Conservation (phyloP, 148 eudicot genomes). For the Amaranthus cruentus region DNA sequence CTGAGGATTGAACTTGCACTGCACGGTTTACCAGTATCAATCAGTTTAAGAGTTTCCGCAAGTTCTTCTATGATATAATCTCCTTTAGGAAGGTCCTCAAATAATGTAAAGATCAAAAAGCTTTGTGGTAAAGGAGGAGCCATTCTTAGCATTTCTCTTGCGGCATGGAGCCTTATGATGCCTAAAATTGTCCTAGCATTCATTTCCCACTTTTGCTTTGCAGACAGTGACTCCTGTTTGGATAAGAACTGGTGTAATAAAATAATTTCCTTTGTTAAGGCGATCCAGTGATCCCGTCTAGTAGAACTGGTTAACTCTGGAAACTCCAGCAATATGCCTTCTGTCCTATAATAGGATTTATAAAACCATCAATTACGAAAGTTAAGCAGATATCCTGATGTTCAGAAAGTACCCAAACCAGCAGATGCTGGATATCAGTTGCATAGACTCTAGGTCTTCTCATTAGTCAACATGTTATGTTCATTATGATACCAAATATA, state of each 20-base stretch:
- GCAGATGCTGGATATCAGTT: neutral
- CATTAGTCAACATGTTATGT: too few species aligned
- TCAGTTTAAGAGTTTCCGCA: conserved; percentile 50
- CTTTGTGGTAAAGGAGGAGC: conserved; percentile 83
- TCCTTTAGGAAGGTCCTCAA: conserved; percentile 84
- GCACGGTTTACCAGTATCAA: conserved; percentile 45
- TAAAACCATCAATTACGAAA: neutral
- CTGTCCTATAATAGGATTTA: conserved; percentile 46
- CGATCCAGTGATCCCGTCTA: conserved; percentile 91
- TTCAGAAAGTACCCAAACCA: neutral
- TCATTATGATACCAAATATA: too few species aligned
- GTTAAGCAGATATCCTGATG: neutral
- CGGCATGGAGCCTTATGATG: conserved; percentile 78
- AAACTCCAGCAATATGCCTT: conserved; percentile 63
- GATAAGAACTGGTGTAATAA: conserved; percentile 61
- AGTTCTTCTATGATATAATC: conserved; percentile 77
- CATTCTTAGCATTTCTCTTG: conserved; percentile 82
- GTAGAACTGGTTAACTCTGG: conserved; percentile 88
- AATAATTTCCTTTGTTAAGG: conserved; percentile 64
- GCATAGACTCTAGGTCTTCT: too few species aligned
- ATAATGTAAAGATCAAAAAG: conserved; percentile 66
- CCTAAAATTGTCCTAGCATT: conserved; percentile 78
- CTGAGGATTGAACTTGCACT: conserved; percentile 71
- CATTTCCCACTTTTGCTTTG: conserved; percentile 70
- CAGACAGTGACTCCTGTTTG: conserved; percentile 37